A percentile compares a stretch with the other conserved stretches of the same genome.
Conservation (phyloP, 1,284 basidiomycete species). For the Mycosarcoma maydis region DNA sequence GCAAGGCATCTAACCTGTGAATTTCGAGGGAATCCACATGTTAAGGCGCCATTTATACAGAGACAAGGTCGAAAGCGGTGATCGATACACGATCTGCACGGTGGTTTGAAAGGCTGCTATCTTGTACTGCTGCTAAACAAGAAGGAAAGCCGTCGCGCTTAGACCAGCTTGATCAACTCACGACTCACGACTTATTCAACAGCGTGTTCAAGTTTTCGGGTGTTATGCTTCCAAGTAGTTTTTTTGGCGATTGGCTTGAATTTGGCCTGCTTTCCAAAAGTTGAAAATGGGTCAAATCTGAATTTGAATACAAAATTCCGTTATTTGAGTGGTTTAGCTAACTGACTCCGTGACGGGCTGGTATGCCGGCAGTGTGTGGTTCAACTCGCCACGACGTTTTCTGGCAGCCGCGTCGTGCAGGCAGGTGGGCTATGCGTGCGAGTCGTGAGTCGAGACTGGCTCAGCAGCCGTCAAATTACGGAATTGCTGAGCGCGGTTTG, state of each 20-base stretch:
- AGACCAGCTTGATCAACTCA: not conserved
- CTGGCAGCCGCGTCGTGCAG: not conserved
- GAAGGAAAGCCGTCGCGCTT: constrained; percentile 3
- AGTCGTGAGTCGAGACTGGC: too few relatives aligned
- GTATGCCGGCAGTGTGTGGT: too few relatives aligned
- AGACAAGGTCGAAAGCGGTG: not conserved
- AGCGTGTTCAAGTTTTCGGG: too few relatives aligned
- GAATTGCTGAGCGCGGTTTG: not conserved
- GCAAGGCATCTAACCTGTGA: not conserved
- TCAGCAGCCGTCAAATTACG: too few relatives aligned
- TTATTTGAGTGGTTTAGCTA: too few relatives aligned
- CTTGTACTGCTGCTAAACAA: not conserved
- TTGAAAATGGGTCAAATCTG: not conserved
- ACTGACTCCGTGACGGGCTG: too few relatives aligned
- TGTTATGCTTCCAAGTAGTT: too few relatives aligned
- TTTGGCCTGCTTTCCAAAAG: not conserved
- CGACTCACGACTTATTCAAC: too few relatives aligned
- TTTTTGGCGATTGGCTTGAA: not conserved
- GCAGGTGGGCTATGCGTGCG: too few relatives aligned
- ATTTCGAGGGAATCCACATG: not conserved
- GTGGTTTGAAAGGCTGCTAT: too few relatives aligned
- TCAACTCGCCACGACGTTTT: not conserved
- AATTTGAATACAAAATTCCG: constrained; percentile 5
- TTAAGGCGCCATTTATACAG: not conserved
- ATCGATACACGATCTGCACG: too few relatives aligned